A percentile compares a stretch with the other conserved stretches of the same genome.
Evolutionary conservation across 768 basidiomycete species (phyloP).

Genomic region (Agaricus bisporus): DNA sequence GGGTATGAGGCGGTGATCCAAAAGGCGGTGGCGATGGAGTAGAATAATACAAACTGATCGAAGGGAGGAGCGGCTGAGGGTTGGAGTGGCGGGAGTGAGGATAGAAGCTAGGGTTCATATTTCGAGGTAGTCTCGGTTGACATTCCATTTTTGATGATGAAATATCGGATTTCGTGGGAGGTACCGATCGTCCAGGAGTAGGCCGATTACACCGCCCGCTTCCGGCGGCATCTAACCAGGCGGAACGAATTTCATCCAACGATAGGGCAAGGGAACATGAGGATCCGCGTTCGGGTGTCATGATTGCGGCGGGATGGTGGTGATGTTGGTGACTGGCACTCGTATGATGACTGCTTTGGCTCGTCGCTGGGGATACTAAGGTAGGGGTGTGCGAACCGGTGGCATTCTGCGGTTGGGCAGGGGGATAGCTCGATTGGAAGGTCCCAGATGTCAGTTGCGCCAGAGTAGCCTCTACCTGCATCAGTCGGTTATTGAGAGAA

Average conservation of each 20-base stretch:
- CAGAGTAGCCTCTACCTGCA: conserved; percentile 59
- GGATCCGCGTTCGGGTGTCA: conserved; percentile 28
- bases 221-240: conserved; percentile 50
- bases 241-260: conserved; percentile 48
- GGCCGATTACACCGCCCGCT: conserved; percentile 5
- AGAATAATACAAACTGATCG: conserved; percentile 24
- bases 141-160: conserved; percentile 16
- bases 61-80: conserved; percentile 22
- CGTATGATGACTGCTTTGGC: background rate
- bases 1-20: conserved; percentile 3
- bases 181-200: background rate
- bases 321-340: conserved; percentile 21
- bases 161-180: conserved; percentile 26
- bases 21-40: conserved; percentile 1
- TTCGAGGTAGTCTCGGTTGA: conserved; percentile 1
- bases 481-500: conserved; percentile 75
- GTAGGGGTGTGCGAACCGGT: background rate
- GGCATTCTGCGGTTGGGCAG: conserved; percentile 10
- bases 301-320: conserved; percentile 24
- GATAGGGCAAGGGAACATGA: conserved; percentile 41
- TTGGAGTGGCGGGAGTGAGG: conserved; percentile 22
- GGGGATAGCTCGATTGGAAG: conserved; percentile 31
- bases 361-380: conserved; percentile 4
- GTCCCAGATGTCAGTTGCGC: conserved; percentile 40
- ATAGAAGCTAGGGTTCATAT: background rate